Evolutionary conservation across 495 filamentous ascomycete genomes (phyloP), one percentile per base, ranked within the genome.

Genomic region (Annulohypoxylon maeteangense): DNA sequence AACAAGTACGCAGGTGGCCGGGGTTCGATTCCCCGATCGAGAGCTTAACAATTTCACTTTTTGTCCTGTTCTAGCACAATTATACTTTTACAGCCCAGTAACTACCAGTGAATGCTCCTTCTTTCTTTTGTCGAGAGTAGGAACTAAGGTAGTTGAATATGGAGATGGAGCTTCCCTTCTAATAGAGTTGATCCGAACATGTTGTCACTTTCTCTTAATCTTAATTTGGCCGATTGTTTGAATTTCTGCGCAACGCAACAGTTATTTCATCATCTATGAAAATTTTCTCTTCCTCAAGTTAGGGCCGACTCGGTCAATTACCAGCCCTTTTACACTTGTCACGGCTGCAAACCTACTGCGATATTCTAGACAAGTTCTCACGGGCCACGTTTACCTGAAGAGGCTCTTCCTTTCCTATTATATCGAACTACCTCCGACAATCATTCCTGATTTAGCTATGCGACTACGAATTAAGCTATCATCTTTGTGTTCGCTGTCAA

Each of bases 11-110:
- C 78, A 74, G 72, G 77, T 78, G 77, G 74, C 75, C 77, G 78
- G 78, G 78, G 78, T 80, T 80, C 78, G 75, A 80, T 80, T 79
- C 78, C 78, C 77, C 77, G 74, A 77, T 77, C 72, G 76, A 78
- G 78, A 79, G 77, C 42, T 36, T 58, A n/a, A 14, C 62, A 67
- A 56, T 69, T 67, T 38, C 10, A 40, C 12, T 32, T 55, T 51
- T 64, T 65, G 57, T 59, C 57, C n/a, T 57, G 7, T 47, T 50
- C 36, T 7, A 6, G 47, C 11, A n/a, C 23, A 29, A n/a, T 27
- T 29, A n/a, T 29, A 12, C n/a, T n/a, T 51, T 50, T 50, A 8
- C 8, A 50, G 4, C 14, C 36, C 10, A 40, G n/a, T 40, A 1
- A 40, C 10, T 12, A n/a, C 14, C 36, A 36, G 3, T 12, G 34